Conservation (phyloP, 257 asterid genomes). For the Handroanthus guayacan region DNA sequence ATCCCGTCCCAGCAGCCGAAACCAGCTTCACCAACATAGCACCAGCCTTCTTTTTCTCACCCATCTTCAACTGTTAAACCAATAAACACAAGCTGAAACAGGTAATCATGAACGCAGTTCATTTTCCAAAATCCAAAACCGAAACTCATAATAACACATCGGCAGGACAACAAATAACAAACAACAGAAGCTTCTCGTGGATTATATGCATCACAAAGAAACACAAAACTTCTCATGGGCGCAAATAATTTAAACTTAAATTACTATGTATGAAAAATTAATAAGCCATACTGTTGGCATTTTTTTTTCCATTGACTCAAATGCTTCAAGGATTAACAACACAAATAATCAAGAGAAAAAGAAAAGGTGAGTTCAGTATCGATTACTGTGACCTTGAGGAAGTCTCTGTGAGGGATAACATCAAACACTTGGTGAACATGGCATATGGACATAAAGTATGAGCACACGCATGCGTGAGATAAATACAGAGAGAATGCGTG, state of each 20-base stretch:
- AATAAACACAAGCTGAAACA: conserved; percentile 11
- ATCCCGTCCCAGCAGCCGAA: conserved; percentile 79
- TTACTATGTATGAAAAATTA: background rate
- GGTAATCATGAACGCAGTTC: background rate
- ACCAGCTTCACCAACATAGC: conserved; percentile 69
- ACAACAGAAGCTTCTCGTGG: background rate
- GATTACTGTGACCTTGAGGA: background rate
- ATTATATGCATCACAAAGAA: background rate
- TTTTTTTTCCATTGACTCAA: background rate
- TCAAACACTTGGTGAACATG: conserved; percentile 3
- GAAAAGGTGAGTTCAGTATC: background rate
- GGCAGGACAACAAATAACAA: background rate
- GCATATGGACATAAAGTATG: background rate
- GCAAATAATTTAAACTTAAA: background rate
- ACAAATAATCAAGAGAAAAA: background rate
- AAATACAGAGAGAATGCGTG: background rate
- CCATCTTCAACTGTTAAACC: conserved; percentile 45
- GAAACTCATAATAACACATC: background rate
- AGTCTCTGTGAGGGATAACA: conserved; percentile 12
- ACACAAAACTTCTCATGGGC: background rate
- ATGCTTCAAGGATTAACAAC: background rate
- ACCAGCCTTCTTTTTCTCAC: conserved; percentile 73
- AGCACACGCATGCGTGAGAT: background rate
- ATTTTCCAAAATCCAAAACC: background rate
- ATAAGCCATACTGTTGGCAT: background rate